phyloP scores from a whole-genome alignment of 331 rosid genomes.

The Malus hybrid region DNA sequence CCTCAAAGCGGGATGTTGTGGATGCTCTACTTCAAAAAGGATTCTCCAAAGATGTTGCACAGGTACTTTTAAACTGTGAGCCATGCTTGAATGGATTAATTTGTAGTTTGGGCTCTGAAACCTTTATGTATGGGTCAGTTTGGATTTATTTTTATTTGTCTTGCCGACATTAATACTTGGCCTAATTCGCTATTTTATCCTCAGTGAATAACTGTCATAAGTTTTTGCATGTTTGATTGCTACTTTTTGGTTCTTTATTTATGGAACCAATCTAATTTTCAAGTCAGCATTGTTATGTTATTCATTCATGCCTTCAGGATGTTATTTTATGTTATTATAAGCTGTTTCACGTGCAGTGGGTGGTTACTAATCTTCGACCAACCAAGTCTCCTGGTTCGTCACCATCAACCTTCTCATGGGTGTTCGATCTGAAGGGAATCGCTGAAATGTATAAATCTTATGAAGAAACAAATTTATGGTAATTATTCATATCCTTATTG shows the following conservation, averaged over 20 bases:
- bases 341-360: conserved; percentile 60
- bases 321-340: background rate
- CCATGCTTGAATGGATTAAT: background rate
- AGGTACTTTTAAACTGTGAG: conserved; percentile 34
- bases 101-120: background rate
- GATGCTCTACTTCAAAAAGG: conserved; percentile 59
- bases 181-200: background rate
- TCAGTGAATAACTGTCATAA: too few species aligned
- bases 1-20: conserved; percentile 63
- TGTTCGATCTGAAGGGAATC: conserved; percentile 75
- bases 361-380: conserved; percentile 81
- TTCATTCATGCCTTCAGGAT: background rate
- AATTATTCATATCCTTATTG: conserved; percentile 7
- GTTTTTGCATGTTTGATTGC: background rate
- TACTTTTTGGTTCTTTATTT: background rate
- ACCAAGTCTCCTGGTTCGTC: conserved; percentile 36
- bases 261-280: background rate
- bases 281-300: background rate
- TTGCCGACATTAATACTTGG: background rate
- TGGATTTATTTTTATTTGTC: background rate
- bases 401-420: conserved; percentile 66
- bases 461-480: conserved; percentile 91
- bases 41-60: conserved; percentile 85
- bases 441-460: conserved; percentile 85
- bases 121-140: background rate